Conservation (phyloP, 2,329 filamentous ascomycete genomes). For the Fusarium sp. region DNA sequence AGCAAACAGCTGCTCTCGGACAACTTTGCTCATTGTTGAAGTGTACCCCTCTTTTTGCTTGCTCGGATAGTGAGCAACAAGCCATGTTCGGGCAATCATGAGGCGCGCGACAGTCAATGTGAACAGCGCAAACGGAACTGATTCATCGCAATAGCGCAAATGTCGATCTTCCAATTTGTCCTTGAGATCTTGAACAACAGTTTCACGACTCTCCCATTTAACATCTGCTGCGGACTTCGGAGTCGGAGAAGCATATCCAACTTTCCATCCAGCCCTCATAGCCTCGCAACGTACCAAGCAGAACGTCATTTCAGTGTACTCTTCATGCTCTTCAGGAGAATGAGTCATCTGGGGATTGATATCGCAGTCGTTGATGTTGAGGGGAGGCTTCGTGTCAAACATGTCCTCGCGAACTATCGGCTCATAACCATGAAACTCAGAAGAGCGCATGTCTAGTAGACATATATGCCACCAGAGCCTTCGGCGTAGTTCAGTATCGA, state of each 20-base stretch:
- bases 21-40: not conserved
- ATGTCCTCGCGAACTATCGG: not conserved
- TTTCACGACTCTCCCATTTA: not conserved
- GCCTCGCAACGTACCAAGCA: not conserved
- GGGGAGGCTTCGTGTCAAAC: slow-evolving; percentile 6
- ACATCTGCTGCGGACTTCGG: not conserved
- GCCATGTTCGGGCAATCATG: not conserved
- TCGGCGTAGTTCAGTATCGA: not conserved
- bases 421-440: not conserved
- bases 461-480: slow-evolving; percentile 5
- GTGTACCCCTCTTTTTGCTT: not conserved
- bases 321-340: not conserved
- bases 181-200: not conserved
- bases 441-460: not conserved
- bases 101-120: not conserved
- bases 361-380: slow-evolving; percentile 1
- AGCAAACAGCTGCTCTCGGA: not conserved
- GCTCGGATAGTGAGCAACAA: not conserved
- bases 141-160: not conserved
- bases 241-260: not conserved
- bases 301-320: not conserved
- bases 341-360: not conserved
- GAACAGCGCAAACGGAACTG: not conserved
- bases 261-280: not conserved
- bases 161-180: not conserved